These are phyloP conservation scores for Castanea sativa DNA, from an alignment of 306 rosid genomes.

Conservation along the genomic window DNA sequence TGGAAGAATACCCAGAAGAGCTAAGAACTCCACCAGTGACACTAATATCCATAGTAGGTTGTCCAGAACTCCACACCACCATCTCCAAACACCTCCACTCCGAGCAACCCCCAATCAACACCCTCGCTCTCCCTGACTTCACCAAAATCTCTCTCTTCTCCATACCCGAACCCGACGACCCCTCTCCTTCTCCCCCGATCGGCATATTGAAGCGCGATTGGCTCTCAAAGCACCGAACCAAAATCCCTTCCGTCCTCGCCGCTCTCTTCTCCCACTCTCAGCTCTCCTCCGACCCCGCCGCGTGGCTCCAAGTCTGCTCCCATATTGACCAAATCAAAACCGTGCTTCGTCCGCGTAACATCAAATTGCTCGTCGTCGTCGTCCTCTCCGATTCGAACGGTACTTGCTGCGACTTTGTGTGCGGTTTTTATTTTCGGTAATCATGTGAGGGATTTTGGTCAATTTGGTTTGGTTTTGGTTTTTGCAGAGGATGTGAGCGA, in stretches of 20 bases:
- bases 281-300: constrained; percentile 78
- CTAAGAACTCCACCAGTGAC: constrained; percentile 88
- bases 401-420: too few relatives aligned
- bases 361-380: constrained; percentile 61
- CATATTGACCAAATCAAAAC: constrained; percentile 74
- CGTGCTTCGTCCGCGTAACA: constrained; percentile 61
- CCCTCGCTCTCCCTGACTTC: constrained; percentile 80
- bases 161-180: constrained; percentile 17
- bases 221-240: constrained; percentile 91
- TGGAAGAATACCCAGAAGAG: constrained; percentile 95
- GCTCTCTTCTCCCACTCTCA: constrained; percentile 57
- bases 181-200: constrained; percentile 26
- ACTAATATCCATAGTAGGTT: constrained; percentile 66
- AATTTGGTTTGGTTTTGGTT: too few relatives aligned
- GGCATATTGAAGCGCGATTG: constrained; percentile 72
- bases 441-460: not conserved
- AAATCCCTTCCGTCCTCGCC: constrained; percentile 66
- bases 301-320: constrained; percentile 89
- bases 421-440: too few relatives aligned
- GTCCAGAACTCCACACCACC: constrained; percentile 61
- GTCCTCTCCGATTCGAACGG: constrained; percentile 35
- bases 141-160: constrained; percentile 60
- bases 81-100: constrained; percentile 63
- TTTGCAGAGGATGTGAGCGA: constrained; percentile 69
- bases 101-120: constrained; percentile 81